A percentile compares a stretch with the other conserved stretches of the same genome.
These are phyloP conservation scores for Xylariaceae sp. DNA, from an alignment of 2,329 filamentous ascomycete species.

Conservation along the genomic window DNA sequence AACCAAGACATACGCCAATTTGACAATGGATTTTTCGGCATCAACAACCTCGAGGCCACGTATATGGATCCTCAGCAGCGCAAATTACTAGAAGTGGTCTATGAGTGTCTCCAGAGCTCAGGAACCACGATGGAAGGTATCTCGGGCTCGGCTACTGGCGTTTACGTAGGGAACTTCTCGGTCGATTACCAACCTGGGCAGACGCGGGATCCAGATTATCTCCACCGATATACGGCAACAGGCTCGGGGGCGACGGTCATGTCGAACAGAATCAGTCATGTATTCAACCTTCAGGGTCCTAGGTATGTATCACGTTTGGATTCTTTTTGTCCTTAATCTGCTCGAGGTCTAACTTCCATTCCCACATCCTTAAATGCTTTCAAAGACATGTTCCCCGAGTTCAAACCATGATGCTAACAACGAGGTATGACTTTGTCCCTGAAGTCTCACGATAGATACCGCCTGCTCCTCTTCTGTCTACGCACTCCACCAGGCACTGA, in stretches of 20 bases:
- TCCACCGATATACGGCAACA: slow-evolving; percentile 36
- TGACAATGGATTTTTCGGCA: slow-evolving; percentile 27
- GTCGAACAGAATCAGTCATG: slow-evolving; percentile 43
- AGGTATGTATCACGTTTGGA: slow-evolving; percentile 25
- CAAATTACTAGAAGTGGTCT: slow-evolving; percentile 45
- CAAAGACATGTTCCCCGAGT: too few species aligned
- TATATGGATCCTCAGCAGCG: slow-evolving; percentile 45
- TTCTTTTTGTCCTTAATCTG: not conserved
- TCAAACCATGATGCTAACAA: too few species aligned
- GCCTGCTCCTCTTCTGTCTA: slow-evolving; percentile 43
- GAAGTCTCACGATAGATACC: slow-evolving; percentile 38
- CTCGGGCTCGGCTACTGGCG: slow-evolving; percentile 24
- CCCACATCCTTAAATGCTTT: too few species aligned
- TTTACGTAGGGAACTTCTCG: slow-evolving; percentile 41
- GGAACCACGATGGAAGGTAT: slow-evolving; percentile 25
- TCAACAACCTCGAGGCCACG: slow-evolving; percentile 23
- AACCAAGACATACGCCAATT: slow-evolving; percentile 25
- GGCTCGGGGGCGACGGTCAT: slow-evolving; percentile 37
- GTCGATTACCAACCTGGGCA: slow-evolving; percentile 32
- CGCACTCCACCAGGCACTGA: slow-evolving; percentile 30
- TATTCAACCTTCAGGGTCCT: slow-evolving; percentile 41
- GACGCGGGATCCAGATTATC: slow-evolving; percentile 33
- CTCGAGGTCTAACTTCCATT: too few species aligned
- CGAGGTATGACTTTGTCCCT: not conserved
- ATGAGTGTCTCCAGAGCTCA: slow-evolving; percentile 38